Percentiles rank a stretch among this genome's conserved stretches.
Conservation (phyloP, 2,329 filamentous ascomycete genomes). For the Fusarium torulosum region DNA sequence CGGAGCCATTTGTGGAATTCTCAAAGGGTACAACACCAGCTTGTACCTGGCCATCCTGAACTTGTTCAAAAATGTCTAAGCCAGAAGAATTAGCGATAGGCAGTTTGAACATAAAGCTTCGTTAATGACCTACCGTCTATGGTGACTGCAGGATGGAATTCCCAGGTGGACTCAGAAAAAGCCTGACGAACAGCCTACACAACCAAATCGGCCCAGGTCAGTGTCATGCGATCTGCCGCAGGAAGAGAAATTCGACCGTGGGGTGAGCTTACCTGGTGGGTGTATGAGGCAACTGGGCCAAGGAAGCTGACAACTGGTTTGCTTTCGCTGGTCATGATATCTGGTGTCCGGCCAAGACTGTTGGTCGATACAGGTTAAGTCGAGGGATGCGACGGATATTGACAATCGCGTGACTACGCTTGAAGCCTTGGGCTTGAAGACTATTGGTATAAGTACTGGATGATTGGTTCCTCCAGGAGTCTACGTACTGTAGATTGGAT, state of each 20-base stretch:
- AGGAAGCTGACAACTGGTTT: slow-evolving; percentile 63
- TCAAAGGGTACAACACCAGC: slow-evolving; percentile 94
- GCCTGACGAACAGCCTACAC: slow-evolving; percentile 60
- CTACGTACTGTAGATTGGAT: slow-evolving; percentile 14
- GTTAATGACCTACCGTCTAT: slow-evolving; percentile 59
- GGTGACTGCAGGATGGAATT: slow-evolving; percentile 63
- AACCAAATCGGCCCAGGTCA: slow-evolving; percentile 26
- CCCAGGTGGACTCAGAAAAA: slow-evolving; percentile 63
- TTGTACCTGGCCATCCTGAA: slow-evolving; percentile 73
- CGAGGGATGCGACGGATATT: slow-evolving; percentile 1
- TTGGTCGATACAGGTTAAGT: slow-evolving; percentile 8
- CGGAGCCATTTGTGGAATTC: slow-evolving; percentile 94
- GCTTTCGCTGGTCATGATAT: slow-evolving; percentile 46
- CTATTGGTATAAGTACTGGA: slow-evolving; percentile 4
- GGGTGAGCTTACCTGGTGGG: slow-evolving; percentile 60
- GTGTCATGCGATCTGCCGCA: slow-evolving; percentile 37
- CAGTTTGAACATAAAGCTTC: background rate
- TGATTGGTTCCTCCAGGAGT: slow-evolving; percentile 3
- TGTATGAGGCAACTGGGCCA: slow-evolving; percentile 64
- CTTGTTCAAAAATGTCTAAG: slow-evolving; percentile 81
- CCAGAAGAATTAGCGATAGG: slow-evolving; percentile 20
- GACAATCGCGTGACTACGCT: slow-evolving; percentile 3
- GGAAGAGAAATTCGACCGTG: background rate
- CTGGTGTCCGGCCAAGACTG: slow-evolving; percentile 12
- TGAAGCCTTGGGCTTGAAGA: background rate